Evolutionary conservation across 192 early-diverging fungal genomes (phyloP).

Genomic region (Coemansia sp.): DNA sequence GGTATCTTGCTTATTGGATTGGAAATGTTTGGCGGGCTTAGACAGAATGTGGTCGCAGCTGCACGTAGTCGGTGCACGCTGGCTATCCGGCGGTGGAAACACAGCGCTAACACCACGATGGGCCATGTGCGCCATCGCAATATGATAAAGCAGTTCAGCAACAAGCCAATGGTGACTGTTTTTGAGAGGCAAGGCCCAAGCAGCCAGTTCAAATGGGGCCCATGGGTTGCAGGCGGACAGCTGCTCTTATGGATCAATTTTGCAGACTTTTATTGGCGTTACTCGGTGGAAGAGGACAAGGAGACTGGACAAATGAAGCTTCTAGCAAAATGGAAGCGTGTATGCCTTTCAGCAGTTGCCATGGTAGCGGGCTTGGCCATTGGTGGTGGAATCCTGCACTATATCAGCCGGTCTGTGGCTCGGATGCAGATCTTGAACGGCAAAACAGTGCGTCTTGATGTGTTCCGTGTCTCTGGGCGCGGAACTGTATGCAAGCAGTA

Average conservation of each 20-base stretch:
- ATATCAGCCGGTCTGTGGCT: conserved; percentile 37
- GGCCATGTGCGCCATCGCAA: conserved; percentile 32
- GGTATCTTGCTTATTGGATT: not conserved
- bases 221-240: conserved; percentile 47
- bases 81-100: conserved; percentile 6
- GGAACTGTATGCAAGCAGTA: conserved; percentile 14
- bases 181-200: conserved; percentile 26
- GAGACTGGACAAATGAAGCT: conserved; percentile 31
- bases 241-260: conserved; percentile 50
- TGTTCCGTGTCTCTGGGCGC: conserved; percentile 27
- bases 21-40: not conserved
- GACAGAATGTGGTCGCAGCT: not conserved
- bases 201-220: conserved; percentile 42
- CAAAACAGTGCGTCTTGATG: conserved; percentile 32
- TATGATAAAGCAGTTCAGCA: conserved; percentile 19
- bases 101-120: conserved; percentile 11
- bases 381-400: conserved; percentile 41
- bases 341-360: conserved; percentile 25
- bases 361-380: conserved; percentile 31
- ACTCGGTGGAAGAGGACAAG: conserved; percentile 42
- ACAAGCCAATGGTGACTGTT: conserved; percentile 11
- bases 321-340: conserved; percentile 40
- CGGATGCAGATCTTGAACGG: conserved; percentile 30
- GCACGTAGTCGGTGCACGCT: not conserved
- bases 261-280: conserved; percentile 53